A percentile compares a stretch with the other conserved stretches of the same genome.
These are phyloP conservation scores for Glycyrrhiza uralensis DNA, from an alignment of 306 rosid species.

Conservation along the genomic window DNA sequence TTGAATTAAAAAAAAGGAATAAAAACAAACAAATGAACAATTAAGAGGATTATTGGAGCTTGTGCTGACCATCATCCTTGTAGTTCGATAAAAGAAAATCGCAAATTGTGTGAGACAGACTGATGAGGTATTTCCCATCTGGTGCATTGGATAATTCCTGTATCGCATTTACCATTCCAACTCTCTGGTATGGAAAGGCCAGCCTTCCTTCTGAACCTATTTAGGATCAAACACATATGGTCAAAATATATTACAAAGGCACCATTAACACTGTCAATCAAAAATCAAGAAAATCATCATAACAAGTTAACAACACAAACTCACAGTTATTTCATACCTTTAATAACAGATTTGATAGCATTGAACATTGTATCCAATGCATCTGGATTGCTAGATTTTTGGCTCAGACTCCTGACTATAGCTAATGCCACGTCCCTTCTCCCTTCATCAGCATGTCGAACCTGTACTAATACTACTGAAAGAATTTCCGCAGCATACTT, in stretches of 20 bases:
- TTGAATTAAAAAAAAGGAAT: neutral
- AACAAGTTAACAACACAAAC: neutral
- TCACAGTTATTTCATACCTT: conserved; percentile 48
- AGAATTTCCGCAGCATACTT: conserved; percentile 86
- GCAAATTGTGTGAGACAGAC: conserved; percentile 56
- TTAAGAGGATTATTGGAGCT: neutral
- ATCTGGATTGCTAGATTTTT: conserved; percentile 90
- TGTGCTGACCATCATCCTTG: conserved; percentile 72
- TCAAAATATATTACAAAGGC: conserved; percentile 26
- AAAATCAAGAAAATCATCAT: conserved; percentile 16
- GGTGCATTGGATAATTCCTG: conserved; percentile 78
- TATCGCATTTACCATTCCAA: conserved; percentile 79
- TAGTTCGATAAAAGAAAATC: conserved; percentile 72
- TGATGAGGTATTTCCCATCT: conserved; percentile 66
- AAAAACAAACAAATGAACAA: neutral
- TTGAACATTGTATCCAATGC: conserved; percentile 67
- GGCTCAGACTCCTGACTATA: conserved; percentile 66
- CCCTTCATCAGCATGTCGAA: conserved; percentile 84
- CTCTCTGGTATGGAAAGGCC: conserved; percentile 90
- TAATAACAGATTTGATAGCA: conserved; percentile 76
- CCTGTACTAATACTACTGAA: conserved; percentile 75
- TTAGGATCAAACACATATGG: conserved; percentile 23
- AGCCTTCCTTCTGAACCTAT: conserved; percentile 96
- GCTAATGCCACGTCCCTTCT: conserved; percentile 75
- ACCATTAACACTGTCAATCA: neutral